phyloP scores from a whole-genome alignment of 2,329 filamentous ascomycete genomes.

The Eurotiales sp. region DNA sequence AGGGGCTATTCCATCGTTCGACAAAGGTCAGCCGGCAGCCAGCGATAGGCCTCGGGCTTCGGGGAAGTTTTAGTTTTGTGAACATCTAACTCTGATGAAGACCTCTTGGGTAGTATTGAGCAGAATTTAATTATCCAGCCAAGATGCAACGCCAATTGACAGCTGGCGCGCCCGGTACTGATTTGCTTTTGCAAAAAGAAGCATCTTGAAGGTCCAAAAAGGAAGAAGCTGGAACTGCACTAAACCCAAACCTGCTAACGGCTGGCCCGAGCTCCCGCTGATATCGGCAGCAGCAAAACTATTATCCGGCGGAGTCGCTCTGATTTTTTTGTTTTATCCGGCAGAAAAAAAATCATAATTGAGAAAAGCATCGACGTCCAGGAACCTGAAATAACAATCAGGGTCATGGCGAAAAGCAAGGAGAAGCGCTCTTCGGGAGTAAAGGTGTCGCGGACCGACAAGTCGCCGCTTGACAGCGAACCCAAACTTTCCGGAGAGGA shows the following conservation, averaged over 20 bases:
- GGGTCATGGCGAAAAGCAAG: constrained; percentile 38
- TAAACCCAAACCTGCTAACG: constrained; percentile 2
- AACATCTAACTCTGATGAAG: constrained; percentile 11
- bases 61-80: constrained; percentile 27
- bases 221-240: neutral
- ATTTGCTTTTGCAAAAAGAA: neutral
- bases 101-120: neutral
- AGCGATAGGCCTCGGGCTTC: constrained; percentile 22
- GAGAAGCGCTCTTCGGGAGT: constrained; percentile 30
- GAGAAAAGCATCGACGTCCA: neutral
- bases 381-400: constrained; percentile 16
- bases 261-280: constrained; percentile 16
- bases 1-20: constrained; percentile 17
- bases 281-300: constrained; percentile 19
- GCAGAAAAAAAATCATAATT: constrained; percentile 27
- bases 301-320: constrained; percentile 25
- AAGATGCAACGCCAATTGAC: neutral
- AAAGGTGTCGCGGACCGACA: constrained; percentile 17
- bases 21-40: constrained; percentile 26
- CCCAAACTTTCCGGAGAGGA: constrained; percentile 19
- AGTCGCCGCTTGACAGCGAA: constrained; percentile 18
- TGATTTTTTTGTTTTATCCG: constrained; percentile 22
- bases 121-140: neutral
- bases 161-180: neutral
- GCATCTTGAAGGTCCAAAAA: constrained; percentile 7